Evolutionary conservation across 495 filamentous ascomycete genomes (phyloP).

Genomic region (Astrocystis sublimbata): DNA sequence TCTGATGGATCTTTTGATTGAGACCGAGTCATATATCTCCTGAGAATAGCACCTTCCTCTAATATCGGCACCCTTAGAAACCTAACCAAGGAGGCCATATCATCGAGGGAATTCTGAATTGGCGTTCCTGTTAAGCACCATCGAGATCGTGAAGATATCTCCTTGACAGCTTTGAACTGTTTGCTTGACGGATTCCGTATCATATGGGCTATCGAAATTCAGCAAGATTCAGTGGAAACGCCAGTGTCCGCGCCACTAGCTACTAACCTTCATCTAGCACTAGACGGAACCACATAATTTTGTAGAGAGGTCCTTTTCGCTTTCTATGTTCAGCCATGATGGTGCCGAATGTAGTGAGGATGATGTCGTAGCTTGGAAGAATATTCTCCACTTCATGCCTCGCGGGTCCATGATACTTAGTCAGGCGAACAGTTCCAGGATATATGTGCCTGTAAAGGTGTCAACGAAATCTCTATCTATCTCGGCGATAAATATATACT

Average conservation of each 20-base stretch:
- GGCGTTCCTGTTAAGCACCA: slow-evolving; percentile 47
- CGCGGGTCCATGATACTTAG: slow-evolving; percentile 36
- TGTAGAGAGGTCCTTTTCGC: slow-evolving; percentile 30
- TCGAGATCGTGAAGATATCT: slow-evolving; percentile 21
- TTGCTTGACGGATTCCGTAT: slow-evolving; percentile 33
- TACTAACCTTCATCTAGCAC: slow-evolving; percentile 1
- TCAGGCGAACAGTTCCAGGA: slow-evolving; percentile 21
- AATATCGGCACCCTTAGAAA: slow-evolving; percentile 35
- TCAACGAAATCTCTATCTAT: neutral
- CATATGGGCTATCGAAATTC: slow-evolving; percentile 35
- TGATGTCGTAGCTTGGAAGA: slow-evolving; percentile 35
- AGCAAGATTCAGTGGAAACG: neutral
- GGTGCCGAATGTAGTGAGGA: slow-evolving; percentile 39
- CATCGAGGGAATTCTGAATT: slow-evolving; percentile 41
- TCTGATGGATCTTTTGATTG: neutral
- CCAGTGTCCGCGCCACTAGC: neutral
- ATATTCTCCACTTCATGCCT: no score
- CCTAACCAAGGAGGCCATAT: slow-evolving; percentile 34
- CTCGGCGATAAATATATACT: neutral
- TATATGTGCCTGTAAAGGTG: slow-evolving; percentile 3
- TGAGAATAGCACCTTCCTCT: no score
- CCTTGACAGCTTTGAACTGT: slow-evolving; percentile 27
- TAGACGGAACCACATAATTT: slow-evolving; percentile 2
- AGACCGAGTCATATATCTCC: slow-evolving; percentile 17
- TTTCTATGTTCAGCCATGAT: slow-evolving; percentile 28